A percentile compares a stretch with the other conserved stretches of the same genome.
These are phyloP conservation scores for Cordyceps tenuipes DNA, from an alignment of 2,329 filamentous ascomycete genomes.

Conservation along the genomic window DNA sequence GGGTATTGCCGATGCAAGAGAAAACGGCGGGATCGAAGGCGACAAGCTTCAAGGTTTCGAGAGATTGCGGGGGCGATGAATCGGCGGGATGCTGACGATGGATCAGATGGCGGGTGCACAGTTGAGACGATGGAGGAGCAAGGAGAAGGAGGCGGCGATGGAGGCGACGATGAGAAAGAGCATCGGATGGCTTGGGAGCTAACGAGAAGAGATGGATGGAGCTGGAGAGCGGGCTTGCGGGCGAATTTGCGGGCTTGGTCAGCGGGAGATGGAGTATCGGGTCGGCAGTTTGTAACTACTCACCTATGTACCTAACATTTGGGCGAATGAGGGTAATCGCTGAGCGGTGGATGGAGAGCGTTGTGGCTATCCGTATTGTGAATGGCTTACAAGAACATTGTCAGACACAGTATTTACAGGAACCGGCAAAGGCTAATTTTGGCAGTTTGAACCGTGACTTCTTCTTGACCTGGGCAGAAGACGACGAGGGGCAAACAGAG, in stretches of 20 bases:
- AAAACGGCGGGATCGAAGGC: background rate
- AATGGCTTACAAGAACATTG: background rate
- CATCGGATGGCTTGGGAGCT: background rate
- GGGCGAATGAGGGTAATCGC: background rate
- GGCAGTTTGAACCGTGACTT: no score
- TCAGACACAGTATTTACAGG: no score
- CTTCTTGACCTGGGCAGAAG: no score
- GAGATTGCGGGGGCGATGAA: background rate
- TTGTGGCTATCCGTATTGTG: no score
- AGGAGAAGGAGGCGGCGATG: background rate
- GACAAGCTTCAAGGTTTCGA: background rate
- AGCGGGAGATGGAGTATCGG: background rate
- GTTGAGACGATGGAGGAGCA: background rate
- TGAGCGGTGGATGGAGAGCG: no score
- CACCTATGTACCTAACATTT: background rate
- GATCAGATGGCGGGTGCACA: background rate
- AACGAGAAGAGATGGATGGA: slow-evolving; percentile 1
- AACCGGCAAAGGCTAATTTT: background rate
- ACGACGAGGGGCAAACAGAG: background rate
- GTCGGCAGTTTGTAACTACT: no score
- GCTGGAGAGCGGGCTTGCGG: background rate
- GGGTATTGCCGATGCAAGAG: background rate
- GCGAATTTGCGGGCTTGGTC: slow-evolving; percentile 4
- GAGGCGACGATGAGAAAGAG: background rate
- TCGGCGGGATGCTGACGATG: background rate